Percentiles rank a stretch among this genome's conserved stretches.
Evolutionary conservation across 2,329 filamentous ascomycete genomes (phyloP).

Genomic region (Epichloe sibirici): DNA sequence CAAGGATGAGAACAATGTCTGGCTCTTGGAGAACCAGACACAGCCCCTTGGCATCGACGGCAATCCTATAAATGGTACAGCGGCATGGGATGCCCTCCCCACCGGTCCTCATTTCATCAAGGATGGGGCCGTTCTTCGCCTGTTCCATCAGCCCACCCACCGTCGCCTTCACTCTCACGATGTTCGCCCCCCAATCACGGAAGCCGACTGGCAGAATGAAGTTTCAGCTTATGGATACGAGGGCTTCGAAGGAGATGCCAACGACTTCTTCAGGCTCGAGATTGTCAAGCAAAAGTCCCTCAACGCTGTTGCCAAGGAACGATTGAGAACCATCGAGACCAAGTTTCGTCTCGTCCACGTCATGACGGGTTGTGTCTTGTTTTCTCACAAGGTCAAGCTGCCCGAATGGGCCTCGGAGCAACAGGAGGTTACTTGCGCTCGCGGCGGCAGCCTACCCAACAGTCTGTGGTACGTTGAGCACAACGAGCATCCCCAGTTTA

Average conservation of each 20-base stretch:
- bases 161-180: conserved; percentile 94
- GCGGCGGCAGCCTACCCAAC: conserved; percentile 83
- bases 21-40: conserved; percentile 90
- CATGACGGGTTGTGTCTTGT: conserved; percentile 93
- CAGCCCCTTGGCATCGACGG: conserved; percentile 71
- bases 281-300: conserved; percentile 86
- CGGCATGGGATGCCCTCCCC: conserved; percentile 66
- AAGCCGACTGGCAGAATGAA: conserved; percentile 91
- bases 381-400: conserved; percentile 98
- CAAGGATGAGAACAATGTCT: conserved; percentile 97
- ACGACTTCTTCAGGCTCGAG: conserved; percentile 89
- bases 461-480: conserved; percentile 94
- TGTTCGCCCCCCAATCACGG: conserved; percentile 66
- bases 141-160: conserved; percentile 75
- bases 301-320: conserved; percentile 64
- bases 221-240: conserved; percentile 96
- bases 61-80: conserved; percentile 64
- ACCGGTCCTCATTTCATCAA: conserved; percentile 53
- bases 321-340: conserved; percentile 84
- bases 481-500: conserved; percentile 72
- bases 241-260: conserved; percentile 92
- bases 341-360: conserved; percentile 93
- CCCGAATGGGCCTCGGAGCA: conserved; percentile 97
- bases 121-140: conserved; percentile 66
- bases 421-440: conserved; percentile 96